Evolutionary conservation across 805 yeast genomes (phyloP).

Genomic region (Debaryomyces tyrocola): DNA sequence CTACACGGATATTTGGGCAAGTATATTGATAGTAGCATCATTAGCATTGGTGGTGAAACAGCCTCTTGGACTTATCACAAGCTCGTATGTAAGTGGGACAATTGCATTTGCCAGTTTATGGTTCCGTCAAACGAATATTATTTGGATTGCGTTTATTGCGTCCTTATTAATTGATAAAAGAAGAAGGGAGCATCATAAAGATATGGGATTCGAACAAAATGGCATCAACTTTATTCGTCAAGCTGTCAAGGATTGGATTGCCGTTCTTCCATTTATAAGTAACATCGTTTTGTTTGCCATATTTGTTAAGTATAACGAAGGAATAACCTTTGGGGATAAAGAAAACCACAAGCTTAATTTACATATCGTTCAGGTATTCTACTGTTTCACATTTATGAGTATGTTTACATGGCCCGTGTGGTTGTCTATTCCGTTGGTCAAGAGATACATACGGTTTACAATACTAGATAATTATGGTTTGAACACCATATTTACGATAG

Average conservation of each 20-base stretch:
- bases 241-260: constrained; percentile 14
- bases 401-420: constrained; percentile 76
- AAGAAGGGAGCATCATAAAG: constrained; percentile 15
- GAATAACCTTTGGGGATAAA: constrained; percentile 90
- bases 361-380: constrained; percentile 80
- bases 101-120: constrained; percentile 63
- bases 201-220: constrained; percentile 15
- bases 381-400: constrained; percentile 64
- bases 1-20: constrained; percentile 94
- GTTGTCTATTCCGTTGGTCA: constrained; percentile 47
- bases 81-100: constrained; percentile 45
- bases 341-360: constrained; percentile 72
- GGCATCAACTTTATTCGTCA: constrained; percentile 4
- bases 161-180: constrained; percentile 53
- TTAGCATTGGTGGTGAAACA: constrained; percentile 44
- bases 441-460: constrained; percentile 34
- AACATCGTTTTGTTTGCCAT: constrained; percentile 54
- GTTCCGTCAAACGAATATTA: constrained; percentile 88
- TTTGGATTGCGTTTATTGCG: constrained; percentile 74
- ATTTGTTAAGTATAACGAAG: constrained; percentile 70
- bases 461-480: constrained; percentile 21
- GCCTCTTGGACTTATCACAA: constrained; percentile 17
- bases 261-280: constrained; percentile 48
- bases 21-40: constrained; percentile 61
- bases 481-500: constrained; percentile 15